phyloP scores from a whole-genome alignment of 495 filamentous ascomycete genomes.

The Penicillium atrosanguineum region DNA sequence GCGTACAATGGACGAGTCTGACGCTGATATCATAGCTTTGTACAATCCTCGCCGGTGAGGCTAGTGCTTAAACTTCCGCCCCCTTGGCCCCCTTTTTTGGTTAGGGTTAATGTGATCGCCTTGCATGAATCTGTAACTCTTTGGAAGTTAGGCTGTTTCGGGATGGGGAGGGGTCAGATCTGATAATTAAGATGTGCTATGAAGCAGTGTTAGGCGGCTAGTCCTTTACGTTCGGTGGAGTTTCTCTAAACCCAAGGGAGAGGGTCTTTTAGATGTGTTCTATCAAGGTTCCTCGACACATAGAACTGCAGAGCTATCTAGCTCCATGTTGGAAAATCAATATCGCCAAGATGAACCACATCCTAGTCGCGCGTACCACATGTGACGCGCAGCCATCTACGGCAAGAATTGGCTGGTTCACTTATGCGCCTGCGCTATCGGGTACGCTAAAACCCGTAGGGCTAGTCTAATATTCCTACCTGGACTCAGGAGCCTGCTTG shows the following conservation, averaged over 20 bases:
- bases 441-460: conserved; percentile 4
- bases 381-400: neutral
- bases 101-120: conserved; percentile 9
- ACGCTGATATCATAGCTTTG: conserved; percentile 16
- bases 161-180: neutral
- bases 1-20: neutral
- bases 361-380: neutral
- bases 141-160: conserved; percentile 2
- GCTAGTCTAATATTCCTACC: neutral
- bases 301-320: too few relatives aligned
- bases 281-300: too few relatives aligned
- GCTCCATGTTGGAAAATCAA: neutral
- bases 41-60: neutral
- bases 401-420: neutral
- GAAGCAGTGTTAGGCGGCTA: neutral
- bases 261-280: too few relatives aligned
- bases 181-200: neutral
- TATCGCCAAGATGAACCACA: neutral
- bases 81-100: conserved; percentile 1
- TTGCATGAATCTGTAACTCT: conserved; percentile 14
- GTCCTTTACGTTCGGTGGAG: too few relatives aligned
- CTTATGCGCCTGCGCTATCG: neutral
- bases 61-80: conserved; percentile 10
- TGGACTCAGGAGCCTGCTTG: neutral
- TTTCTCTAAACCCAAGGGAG: too few relatives aligned